Evolutionary conservation across 495 filamentous ascomycete species (phyloP).

Genomic region (Articulospora tetracladia): DNA sequence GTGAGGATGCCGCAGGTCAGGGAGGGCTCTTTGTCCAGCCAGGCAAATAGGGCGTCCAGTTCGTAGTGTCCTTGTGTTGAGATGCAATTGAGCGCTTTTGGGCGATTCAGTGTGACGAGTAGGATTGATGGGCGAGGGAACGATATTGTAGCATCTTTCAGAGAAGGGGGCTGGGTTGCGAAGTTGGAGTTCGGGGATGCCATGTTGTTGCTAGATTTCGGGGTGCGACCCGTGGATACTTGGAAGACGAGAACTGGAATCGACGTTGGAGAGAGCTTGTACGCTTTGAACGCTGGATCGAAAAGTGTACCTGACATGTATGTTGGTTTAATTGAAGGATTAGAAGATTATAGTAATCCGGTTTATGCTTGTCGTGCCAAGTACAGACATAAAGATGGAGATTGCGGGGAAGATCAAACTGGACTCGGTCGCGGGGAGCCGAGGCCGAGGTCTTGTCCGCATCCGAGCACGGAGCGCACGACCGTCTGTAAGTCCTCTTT

Average conservation of each 20-base stretch:
- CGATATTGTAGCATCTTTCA: constrained; percentile 31
- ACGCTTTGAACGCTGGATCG: constrained; percentile 3
- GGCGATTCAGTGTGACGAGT: constrained; percentile 59
- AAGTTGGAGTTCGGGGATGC: constrained; percentile 3
- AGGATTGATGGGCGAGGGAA: constrained; percentile 55
- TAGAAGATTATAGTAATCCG: neutral
- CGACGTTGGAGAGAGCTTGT: constrained; percentile 11
- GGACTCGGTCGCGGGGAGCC: too few species aligned
- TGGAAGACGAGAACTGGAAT: constrained; percentile 11
- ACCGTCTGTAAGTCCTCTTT: too few species aligned
- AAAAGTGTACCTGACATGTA: constrained; percentile 4
- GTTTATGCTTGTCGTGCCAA: too few species aligned
- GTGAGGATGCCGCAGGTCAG: constrained; percentile 55
- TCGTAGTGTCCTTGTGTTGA: constrained; percentile 43
- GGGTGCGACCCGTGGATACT: neutral
- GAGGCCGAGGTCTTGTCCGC: too few species aligned
- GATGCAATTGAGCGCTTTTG: constrained; percentile 55
- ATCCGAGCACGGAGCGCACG: too few species aligned
- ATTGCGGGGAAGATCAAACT: too few species aligned
- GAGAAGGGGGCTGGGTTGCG: constrained; percentile 16
- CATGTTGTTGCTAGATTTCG: neutral
- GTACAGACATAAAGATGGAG: too few species aligned
- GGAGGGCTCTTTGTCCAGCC: constrained; percentile 54
- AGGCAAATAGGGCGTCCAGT: constrained; percentile 47
- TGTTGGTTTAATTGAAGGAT: neutral